These are phyloP conservation scores for Intubia oerlemansii DNA, from an alignment of 2,329 filamentous ascomycete species.

Conservation along the genomic window DNA sequence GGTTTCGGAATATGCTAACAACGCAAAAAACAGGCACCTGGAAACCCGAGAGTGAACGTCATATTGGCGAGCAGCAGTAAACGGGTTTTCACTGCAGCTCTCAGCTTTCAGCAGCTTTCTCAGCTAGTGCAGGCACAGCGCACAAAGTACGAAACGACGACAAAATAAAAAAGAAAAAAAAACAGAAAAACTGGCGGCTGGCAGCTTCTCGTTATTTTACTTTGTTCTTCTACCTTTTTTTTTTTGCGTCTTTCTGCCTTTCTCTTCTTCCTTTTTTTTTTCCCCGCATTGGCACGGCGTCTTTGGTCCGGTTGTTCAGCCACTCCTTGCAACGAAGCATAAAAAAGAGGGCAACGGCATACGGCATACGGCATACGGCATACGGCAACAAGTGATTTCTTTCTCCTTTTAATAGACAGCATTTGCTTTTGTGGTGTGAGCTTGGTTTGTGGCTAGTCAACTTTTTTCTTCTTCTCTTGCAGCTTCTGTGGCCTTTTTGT, in stretches of 20 bases:
- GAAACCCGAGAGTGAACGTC: constrained; percentile 52
- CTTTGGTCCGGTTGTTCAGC: too few relatives aligned
- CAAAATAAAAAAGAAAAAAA: too few relatives aligned
- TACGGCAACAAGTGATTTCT: too few relatives aligned
- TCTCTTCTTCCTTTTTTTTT: neutral
- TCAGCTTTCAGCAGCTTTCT: too few relatives aligned
- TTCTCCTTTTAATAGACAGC: neutral
- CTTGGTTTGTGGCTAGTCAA: neutral
- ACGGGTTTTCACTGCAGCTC: too few relatives aligned
- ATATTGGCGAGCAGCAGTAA: constrained; percentile 41
- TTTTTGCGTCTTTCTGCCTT: neutral
- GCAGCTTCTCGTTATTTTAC: neutral
- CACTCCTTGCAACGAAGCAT: too few relatives aligned
- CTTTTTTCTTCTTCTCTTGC: neutral
- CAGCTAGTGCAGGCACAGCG: too few relatives aligned
- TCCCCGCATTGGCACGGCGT: neutral
- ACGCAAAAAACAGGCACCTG: too few relatives aligned
- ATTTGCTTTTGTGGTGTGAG: neutral
- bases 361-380: too few relatives aligned
- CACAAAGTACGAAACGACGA: neutral
- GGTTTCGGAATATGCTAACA: constrained; percentile 1
- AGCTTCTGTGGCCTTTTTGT: too few relatives aligned
- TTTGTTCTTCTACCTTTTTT: neutral
- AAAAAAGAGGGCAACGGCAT: too few relatives aligned
- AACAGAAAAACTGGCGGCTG: neutral